Conservation (phyloP, 2,329 filamentous ascomycete genomes). For the Plenodomus biglobosus region DNA sequence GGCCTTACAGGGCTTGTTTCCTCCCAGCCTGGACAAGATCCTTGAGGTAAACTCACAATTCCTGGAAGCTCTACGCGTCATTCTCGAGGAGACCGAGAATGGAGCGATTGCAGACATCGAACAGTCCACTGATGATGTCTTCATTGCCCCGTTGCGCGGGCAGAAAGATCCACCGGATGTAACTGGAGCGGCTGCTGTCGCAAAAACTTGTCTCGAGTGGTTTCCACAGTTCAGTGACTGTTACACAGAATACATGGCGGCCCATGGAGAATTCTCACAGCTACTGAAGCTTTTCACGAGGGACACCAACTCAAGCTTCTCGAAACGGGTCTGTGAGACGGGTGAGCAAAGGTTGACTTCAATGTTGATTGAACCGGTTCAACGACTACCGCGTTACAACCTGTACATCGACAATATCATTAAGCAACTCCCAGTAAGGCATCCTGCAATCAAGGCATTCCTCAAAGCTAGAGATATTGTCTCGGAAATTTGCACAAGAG, state of each 20-base stretch:
- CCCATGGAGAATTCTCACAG: conserved; percentile 83
- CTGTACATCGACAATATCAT: conserved; percentile 96
- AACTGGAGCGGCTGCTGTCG: conserved; percentile 75
- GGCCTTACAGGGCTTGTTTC: conserved; percentile 77
- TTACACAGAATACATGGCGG: conserved; percentile 90
- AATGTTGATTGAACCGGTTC: conserved; percentile 92
- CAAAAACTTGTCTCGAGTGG: conserved; percentile 82
- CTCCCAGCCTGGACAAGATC: conserved; percentile 76
- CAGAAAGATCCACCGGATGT: conserved; percentile 61
- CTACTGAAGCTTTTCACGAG: conserved; percentile 76
- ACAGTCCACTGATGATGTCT: conserved; percentile 47
- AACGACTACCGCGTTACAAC: conserved; percentile 90
- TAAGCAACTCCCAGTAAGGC: conserved; percentile 77
- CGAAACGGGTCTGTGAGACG: conserved; percentile 74
- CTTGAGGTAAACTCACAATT: conserved; percentile 80
- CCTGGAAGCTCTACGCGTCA: conserved; percentile 69
- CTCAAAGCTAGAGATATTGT: conserved; percentile 91
- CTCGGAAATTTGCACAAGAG: conserved; percentile 93
- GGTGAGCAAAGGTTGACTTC: conserved; percentile 92
- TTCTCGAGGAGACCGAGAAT: conserved; percentile 82
- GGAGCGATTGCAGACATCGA: conserved; percentile 78
- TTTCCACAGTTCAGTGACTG: conserved; percentile 89
- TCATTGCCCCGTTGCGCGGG: conserved; percentile 37
- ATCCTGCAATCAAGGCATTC: conserved; percentile 80
- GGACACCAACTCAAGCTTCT: conserved; percentile 78